phyloP scores from a whole-genome alignment of 2,329 filamentous ascomycete genomes.

The Colletotrichum sp. region DNA sequence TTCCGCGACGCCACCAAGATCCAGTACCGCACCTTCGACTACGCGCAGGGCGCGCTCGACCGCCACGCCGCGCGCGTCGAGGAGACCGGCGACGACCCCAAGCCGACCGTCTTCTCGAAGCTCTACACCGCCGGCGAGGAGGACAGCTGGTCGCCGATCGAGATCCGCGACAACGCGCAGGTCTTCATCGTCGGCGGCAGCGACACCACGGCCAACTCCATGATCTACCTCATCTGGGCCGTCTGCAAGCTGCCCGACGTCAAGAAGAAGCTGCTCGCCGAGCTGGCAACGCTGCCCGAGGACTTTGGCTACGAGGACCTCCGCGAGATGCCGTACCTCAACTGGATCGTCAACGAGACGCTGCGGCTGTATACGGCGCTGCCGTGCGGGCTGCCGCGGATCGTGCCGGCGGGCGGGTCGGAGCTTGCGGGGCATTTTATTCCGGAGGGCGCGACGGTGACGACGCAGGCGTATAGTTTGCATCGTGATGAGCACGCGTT shows the following conservation, averaged over 20 bases:
- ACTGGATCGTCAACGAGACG: slow-evolving; percentile 48
- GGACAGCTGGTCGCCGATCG: not conserved
- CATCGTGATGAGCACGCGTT: slow-evolving; percentile 48
- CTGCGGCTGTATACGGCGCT: slow-evolving; percentile 47
- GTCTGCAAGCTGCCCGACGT: slow-evolving; percentile 35
- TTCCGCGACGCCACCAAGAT: not conserved
- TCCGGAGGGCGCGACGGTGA: slow-evolving; percentile 42
- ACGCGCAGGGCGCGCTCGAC: slow-evolving; percentile 2
- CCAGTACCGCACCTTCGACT: slow-evolving; percentile 5
- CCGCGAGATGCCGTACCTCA: slow-evolving; percentile 43
- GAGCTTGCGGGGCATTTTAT: slow-evolving; percentile 42
- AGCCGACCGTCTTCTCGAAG: slow-evolving; percentile 12
- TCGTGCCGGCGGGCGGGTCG: slow-evolving; percentile 43
- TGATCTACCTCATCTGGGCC: slow-evolving; percentile 53
- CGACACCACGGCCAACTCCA: slow-evolving; percentile 54
- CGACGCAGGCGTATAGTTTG: slow-evolving; percentile 49
- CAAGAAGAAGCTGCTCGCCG: slow-evolving; percentile 34
- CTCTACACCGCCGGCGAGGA: slow-evolving; percentile 10
- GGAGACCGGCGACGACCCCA: not conserved
- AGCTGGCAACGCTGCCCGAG: slow-evolving; percentile 29
- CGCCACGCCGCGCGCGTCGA: slow-evolving; percentile 11
- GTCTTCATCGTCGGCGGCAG: slow-evolving; percentile 54
- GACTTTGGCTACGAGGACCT: slow-evolving; percentile 37
- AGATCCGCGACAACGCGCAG: slow-evolving; percentile 16
- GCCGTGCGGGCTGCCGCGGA: slow-evolving; percentile 42